Percentiles rank a stretch among this genome's conserved stretches.
These are phyloP conservation scores for Lipomyces yamanashiensis DNA, from an alignment of 805 yeast species.

Conservation along the genomic window DNA sequence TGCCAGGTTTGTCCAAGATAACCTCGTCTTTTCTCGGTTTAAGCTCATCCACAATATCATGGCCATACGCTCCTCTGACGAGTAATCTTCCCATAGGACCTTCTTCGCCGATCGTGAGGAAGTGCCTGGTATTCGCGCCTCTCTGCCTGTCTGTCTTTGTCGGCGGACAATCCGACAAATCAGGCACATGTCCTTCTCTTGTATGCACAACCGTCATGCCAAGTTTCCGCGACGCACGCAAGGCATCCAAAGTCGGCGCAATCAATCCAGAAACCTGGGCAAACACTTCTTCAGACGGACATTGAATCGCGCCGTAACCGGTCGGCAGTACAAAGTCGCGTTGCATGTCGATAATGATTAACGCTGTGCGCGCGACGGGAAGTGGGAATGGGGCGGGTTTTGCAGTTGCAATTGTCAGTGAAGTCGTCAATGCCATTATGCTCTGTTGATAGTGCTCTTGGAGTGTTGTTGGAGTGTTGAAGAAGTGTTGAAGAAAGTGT, in stretches of 20 bases:
- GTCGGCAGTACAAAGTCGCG: constrained; percentile 44
- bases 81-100: constrained; percentile 46
- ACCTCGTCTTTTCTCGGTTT: constrained; percentile 42
- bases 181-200: constrained; percentile 44
- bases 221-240: constrained; percentile 41
- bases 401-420: constrained; percentile 29
- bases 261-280: constrained; percentile 40
- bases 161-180: constrained; percentile 43
- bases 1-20: constrained; percentile 46
- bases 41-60: constrained; percentile 45
- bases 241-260: constrained; percentile 37
- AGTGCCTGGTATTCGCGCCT: constrained; percentile 37
- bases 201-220: constrained; percentile 45
- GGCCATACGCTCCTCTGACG: constrained; percentile 45
- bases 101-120: constrained; percentile 42
- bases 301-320: constrained; percentile 43
- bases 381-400: constrained; percentile 39
- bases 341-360: constrained; percentile 46
- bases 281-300: constrained; percentile 42
- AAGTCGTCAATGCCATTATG: constrained; percentile 18
- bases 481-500: too few relatives aligned
- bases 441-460: neutral
- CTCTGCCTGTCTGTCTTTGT: constrained; percentile 42
- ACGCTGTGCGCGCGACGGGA: constrained; percentile 40
- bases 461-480: neutral